Conservation (phyloP, 2,329 filamentous ascomycete genomes). For the Simplicillium sp. region DNA sequence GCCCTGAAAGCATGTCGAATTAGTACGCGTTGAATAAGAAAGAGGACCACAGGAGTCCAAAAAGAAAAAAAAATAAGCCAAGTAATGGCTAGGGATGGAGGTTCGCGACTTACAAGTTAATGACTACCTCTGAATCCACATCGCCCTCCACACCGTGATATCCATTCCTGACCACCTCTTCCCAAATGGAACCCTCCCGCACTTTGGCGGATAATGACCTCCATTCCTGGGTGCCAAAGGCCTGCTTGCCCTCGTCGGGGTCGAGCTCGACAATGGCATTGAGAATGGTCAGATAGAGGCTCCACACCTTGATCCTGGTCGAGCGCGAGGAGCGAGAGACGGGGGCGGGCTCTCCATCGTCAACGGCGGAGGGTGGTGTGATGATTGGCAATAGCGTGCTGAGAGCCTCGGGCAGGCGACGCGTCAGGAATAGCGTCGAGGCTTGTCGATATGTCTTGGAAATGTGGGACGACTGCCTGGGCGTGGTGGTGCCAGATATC, state of each 20-base stretch:
- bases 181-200: conserved; percentile 86
- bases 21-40: not conserved
- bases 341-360: conserved; percentile 53
- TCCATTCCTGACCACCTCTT: conserved; percentile 77
- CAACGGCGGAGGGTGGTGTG: conserved; percentile 41
- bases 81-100: not conserved
- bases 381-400: conserved; percentile 79
- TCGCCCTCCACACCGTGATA: conserved; percentile 84
- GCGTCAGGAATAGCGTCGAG: conserved; percentile 88
- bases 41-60: not conserved
- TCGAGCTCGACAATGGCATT: conserved; percentile 87
- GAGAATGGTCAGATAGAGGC: conserved; percentile 85
- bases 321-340: conserved; percentile 71
- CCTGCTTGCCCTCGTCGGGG: conserved; percentile 78
- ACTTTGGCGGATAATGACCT: conserved; percentile 73
- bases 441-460: conserved; percentile 92
- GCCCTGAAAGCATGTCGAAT: conserved; percentile 44
- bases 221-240: conserved; percentile 82
- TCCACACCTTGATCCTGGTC: conserved; percentile 93
- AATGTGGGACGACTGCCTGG: conserved; percentile 61
- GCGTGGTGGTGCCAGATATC: conserved; percentile 44
- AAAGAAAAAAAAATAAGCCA: not conserved
- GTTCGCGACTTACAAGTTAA: conserved; percentile 57
- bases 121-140: conserved; percentile 90
- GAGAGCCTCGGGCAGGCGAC: conserved; percentile 81